Percentiles rank a stretch among this genome's conserved stretches.
Evolutionary conservation across 164 flowering plant genomes (phyloP).

Genomic region (Sextonia rubra): DNA sequence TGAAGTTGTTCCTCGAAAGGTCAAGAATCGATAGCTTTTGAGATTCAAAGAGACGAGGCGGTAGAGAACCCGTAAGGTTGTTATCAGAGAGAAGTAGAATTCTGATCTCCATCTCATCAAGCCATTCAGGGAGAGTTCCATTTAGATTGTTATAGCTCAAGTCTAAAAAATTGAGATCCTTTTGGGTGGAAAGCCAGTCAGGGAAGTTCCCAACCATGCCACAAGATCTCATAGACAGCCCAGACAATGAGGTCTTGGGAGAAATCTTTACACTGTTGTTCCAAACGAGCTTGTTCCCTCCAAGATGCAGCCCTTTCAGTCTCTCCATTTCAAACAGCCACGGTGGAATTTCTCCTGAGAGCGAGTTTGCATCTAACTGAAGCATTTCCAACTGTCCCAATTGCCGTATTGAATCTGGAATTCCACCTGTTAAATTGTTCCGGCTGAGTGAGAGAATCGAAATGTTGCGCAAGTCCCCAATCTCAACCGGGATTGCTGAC

Average conservation of each 20-base stretch:
- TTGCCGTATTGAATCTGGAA: conserved; percentile 32
- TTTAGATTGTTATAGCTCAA: conserved; percentile 38
- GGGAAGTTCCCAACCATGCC: conserved; percentile 36
- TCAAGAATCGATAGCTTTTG: conserved; percentile 28
- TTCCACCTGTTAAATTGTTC: conserved; percentile 37
- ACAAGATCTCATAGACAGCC: conserved; percentile 35
- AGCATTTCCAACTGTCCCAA: conserved; percentile 28
- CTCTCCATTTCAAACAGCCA: conserved; percentile 34
- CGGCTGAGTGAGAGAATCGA: conserved; percentile 27
- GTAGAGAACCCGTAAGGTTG: conserved; percentile 37
- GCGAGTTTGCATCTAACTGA: conserved; percentile 28
- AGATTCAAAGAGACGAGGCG: conserved; percentile 36
- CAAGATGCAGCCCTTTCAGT: conserved; percentile 29
- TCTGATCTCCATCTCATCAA: conserved; percentile 26
- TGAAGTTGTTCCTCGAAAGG: conserved; percentile 43
- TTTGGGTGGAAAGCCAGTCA: conserved; percentile 40
- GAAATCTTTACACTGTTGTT: conserved; percentile 19
- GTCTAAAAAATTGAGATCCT: conserved; percentile 35
- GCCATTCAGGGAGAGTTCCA: conserved; percentile 44
- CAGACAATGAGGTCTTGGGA: conserved; percentile 29
- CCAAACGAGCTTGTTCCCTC: conserved; percentile 46
- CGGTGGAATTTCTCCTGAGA: conserved; percentile 39
- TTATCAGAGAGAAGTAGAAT: conserved; percentile 36
- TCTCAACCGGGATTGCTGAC: conserved; percentile 27
- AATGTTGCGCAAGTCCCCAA: conserved; percentile 34